phyloP scores from a whole-genome alignment of 2,329 filamentous ascomycete genomes.

The Chaetothyriales sp. region DNA sequence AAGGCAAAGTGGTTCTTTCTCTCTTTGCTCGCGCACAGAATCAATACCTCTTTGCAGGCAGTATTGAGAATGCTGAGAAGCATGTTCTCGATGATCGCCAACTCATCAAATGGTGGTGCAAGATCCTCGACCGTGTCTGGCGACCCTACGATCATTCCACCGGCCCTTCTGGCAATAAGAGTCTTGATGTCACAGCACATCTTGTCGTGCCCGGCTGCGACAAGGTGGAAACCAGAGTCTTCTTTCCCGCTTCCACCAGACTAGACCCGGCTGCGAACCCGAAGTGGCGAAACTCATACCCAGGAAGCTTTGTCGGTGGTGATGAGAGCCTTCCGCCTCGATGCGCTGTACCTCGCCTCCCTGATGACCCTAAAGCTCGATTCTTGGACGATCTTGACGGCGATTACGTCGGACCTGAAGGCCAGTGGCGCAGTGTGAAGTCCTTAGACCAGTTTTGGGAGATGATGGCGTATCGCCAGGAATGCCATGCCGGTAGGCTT shows the following conservation, averaged over 20 bases:
- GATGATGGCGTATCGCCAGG: conserved; percentile 90
- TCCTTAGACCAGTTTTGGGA: conserved; percentile 94
- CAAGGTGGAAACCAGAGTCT: conserved; percentile 59
- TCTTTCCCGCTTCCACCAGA: conserved; percentile 47
- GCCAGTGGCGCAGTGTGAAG: conserved; percentile 69
- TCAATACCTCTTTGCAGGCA: conserved; percentile 90
- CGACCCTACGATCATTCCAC: conserved; percentile 16
- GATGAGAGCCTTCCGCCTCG: conserved; percentile 58
- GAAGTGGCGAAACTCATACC: conserved; percentile 46
- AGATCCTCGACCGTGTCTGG: conserved; percentile 64
- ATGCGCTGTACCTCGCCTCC: conserved; percentile 77
- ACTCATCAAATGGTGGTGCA: conserved; percentile 92
- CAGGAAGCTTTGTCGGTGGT: conserved; percentile 45
- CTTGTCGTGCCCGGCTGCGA: conserved; percentile 79
- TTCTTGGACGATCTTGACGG: conserved; percentile 82
- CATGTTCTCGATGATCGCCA: conserved; percentile 85
- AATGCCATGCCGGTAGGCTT: conserved; percentile 80
- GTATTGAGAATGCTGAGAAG: conserved; percentile 67
- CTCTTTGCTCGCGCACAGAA: conserved; percentile 83
- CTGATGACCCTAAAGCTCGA: conserved; percentile 86
- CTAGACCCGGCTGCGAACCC: conserved; percentile 25
- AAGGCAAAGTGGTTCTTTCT: conserved; percentile 59
- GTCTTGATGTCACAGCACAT: conserved; percentile 50
- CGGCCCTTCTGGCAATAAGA: conserved; percentile 15
- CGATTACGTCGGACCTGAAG: conserved; percentile 48